Base-by-base conservation (phyloP, 805 yeast species). In the Sungouiozyma ichnusensis region DNA sequence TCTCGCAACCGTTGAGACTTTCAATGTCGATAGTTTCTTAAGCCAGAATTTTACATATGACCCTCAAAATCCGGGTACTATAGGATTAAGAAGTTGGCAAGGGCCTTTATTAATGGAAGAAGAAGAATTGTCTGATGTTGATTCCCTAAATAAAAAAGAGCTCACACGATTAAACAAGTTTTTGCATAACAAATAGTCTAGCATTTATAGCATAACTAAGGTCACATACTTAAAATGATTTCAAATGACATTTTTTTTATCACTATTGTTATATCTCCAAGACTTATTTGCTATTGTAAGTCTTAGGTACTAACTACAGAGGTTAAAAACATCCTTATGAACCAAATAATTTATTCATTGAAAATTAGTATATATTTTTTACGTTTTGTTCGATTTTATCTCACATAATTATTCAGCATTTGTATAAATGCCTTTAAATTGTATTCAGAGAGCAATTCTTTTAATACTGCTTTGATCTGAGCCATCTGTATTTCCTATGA, bases 61-160 rank as follows among this genome's bases (percentile, higher is more conserved):
- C 20, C 62, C 63, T 0, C 38, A 37, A 8, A 42, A 50, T 39
- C 8, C 38, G 2, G 29, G 48, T 1, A 36, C 45, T 2, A 41
- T 58, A 2, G 44, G 48, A 16, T 48, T 46, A 16, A 51, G 49
- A 7, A 48, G 45, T 17, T 64, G 67, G 60, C 52, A 48, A 13
- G 69, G 67, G 1, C 46, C 49, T 3, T 19, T 39, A 5, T 38
- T 55, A 2, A 52, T 66, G 59, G 41, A 54, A 36, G 53, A 58
- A 16, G 60, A 56, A 35, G 62, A 49, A 3, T 45, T 67, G 39
- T 55, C 60, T 39, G 66, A 61, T 16, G 59, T 55, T 0, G 61
- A 56, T 18, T 60, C 55, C 4, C 29, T 45, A 29, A 37, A 16
- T 8, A 18, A 15, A 1, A 3, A 15, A 7, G 47, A 46, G 34